A percentile compares a stretch with the other conserved stretches of the same genome.
phyloP scores from a whole-genome alignment of 495 filamentous ascomycete species.

The Beverwykella pulmonaria region DNA sequence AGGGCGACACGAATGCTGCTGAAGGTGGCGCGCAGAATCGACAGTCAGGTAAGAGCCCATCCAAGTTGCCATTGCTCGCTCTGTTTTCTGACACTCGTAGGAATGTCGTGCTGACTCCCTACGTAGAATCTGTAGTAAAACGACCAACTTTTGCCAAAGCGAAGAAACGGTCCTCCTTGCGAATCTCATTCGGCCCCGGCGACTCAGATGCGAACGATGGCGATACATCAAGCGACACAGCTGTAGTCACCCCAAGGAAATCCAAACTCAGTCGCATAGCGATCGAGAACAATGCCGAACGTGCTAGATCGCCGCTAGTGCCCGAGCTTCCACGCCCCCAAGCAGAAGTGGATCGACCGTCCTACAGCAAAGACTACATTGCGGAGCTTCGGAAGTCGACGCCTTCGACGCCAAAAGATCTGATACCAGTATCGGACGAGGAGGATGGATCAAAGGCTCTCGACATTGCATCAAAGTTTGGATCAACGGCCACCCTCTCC shows the following conservation, averaged over 20 bases:
- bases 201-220: slow-evolving; percentile 58
- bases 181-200: slow-evolving; percentile 73
- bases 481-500: slow-evolving; percentile 46
- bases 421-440: slow-evolving; percentile 49
- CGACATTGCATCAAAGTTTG: slow-evolving; percentile 69
- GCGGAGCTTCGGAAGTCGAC: slow-evolving; percentile 82
- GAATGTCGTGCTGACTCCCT: slow-evolving; percentile 28
- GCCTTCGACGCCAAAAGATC: slow-evolving; percentile 68
- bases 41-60: slow-evolving; percentile 22
- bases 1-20: slow-evolving; percentile 34
- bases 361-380: slow-evolving; percentile 83
- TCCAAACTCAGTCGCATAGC: slow-evolving; percentile 67
- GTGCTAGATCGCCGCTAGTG: slow-evolving; percentile 50
- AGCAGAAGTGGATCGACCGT: slow-evolving; percentile 71
- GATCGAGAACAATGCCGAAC: slow-evolving; percentile 70
- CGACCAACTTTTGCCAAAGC: slow-evolving; percentile 30
- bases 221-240: slow-evolving; percentile 56
- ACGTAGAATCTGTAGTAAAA: slow-evolving; percentile 35
- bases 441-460: slow-evolving; percentile 58
- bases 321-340: slow-evolving; percentile 56
- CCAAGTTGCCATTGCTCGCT: slow-evolving; percentile 5
- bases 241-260: slow-evolving; percentile 70
- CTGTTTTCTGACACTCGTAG: slow-evolving; percentile 34
- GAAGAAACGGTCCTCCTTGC: slow-evolving; percentile 53
- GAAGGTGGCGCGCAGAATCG: slow-evolving; percentile 10